phyloP scores from a whole-genome alignment of 2,329 filamentous ascomycete genomes.

The Fusarium sacchari region DNA sequence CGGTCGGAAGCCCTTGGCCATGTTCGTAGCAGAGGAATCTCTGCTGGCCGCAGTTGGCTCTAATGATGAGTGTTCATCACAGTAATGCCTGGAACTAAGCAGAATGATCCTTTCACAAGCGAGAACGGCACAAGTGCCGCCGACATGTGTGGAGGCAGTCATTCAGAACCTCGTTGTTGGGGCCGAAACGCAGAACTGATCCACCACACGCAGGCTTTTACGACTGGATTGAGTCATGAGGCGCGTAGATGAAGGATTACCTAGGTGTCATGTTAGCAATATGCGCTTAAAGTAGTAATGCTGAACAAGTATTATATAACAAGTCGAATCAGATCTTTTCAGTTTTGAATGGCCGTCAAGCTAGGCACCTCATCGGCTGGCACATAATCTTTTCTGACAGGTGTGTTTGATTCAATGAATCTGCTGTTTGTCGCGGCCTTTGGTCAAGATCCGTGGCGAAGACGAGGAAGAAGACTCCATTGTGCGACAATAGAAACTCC shows the following conservation, averaged over 20 bases:
- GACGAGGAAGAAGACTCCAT: constrained; percentile 62
- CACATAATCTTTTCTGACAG: constrained; percentile 42
- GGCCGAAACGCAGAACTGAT: constrained; percentile 2
- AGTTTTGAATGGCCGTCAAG: constrained; percentile 67
- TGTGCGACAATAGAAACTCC: constrained; percentile 53
- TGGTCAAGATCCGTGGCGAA: constrained; percentile 61
- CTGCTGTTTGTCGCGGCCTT: constrained; percentile 67
- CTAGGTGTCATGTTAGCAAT: constrained; percentile 12
- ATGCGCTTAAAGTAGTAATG: neutral
- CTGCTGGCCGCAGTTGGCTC: neutral
- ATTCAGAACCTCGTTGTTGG: constrained; percentile 26
- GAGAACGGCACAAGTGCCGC: constrained; percentile 27
- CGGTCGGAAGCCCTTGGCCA: constrained; percentile 1
- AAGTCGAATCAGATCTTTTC: constrained; percentile 76
- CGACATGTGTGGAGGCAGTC: constrained; percentile 21
- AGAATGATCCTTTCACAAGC: constrained; percentile 21
- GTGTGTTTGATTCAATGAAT: neutral
- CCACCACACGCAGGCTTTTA: constrained; percentile 11
- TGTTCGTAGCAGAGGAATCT: neutral
- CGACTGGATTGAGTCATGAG: constrained; percentile 3
- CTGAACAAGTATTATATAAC: neutral
- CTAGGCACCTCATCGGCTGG: constrained; percentile 62
- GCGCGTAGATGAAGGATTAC: neutral
- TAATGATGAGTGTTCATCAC: constrained; percentile 6
- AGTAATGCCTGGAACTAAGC: constrained; percentile 24